Evolutionary conservation across 495 filamentous ascomycete genomes (phyloP).

Genomic region (Saxophila tyrrhenica): DNA sequence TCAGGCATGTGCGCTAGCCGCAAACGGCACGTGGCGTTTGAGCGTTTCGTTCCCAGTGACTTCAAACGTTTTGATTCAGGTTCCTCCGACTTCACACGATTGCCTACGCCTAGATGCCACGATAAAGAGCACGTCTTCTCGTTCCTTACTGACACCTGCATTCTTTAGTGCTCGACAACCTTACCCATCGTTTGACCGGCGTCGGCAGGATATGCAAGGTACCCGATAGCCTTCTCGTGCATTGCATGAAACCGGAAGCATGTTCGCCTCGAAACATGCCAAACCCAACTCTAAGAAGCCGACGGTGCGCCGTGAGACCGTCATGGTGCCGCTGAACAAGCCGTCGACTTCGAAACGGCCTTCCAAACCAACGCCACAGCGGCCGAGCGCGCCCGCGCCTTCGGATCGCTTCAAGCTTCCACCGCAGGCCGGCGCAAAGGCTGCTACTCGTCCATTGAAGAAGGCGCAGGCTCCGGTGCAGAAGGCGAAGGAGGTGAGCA

Average conservation of each 20-base stretch:
- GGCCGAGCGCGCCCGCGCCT: not conserved
- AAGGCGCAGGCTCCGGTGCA: not conserved
- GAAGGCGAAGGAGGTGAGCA: not conserved
- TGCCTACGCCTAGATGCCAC: too few species aligned
- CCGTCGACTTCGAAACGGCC: not conserved
- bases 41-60: too few species aligned
- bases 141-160: too few species aligned
- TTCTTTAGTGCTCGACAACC: not conserved
- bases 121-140: too few species aligned
- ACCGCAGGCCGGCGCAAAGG: not conserved
- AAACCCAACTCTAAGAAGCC: slow-evolving; percentile 9
- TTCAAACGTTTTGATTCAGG: too few species aligned
- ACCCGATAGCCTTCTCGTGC: not conserved
- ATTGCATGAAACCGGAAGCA: not conserved
- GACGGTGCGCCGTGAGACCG: not conserved
- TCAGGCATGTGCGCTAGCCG: too few species aligned
- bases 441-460: not conserved
- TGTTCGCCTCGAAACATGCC: not conserved
- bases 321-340: slow-evolving; percentile 3
- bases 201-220: not conserved
- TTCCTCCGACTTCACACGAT: too few species aligned
- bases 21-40: too few species aligned
- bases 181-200: not conserved
- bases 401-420: slow-evolving; percentile 14
- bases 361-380: not conserved